Percentiles rank a stretch among this genome's conserved stretches.
These are phyloP conservation scores for Heliamphora exappendiculata DNA, from an alignment of 148 eudicot species.

Conservation along the genomic window DNA sequence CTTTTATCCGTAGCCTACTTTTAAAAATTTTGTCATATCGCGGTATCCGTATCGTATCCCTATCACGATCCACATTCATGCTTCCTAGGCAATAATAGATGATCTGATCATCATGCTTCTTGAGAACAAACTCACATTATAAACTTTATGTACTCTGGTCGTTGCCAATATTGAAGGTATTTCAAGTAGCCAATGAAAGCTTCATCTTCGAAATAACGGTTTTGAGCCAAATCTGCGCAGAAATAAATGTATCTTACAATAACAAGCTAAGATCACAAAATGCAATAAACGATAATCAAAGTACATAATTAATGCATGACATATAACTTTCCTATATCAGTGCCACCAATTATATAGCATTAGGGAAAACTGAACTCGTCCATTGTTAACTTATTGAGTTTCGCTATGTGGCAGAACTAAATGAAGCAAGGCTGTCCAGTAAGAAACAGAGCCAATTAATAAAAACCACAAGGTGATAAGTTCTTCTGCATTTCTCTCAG, in stretches of 20 bases:
- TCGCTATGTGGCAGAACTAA: not conserved
- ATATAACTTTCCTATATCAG: not conserved
- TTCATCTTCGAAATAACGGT: conserved; percentile 93
- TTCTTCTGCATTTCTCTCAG: not conserved
- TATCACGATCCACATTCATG: too few relatives aligned
- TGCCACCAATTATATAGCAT: not conserved
- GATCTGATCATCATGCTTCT: not conserved
- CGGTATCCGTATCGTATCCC: too few relatives aligned
- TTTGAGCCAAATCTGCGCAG: conserved; percentile 84
- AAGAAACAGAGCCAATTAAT: not conserved
- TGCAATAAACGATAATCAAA: too few relatives aligned
- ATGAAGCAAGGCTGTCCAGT: not conserved
- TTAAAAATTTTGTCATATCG: too few relatives aligned
- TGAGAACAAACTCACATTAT: conserved; percentile 51
- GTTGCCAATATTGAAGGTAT: conserved; percentile 96
- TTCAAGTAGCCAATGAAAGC: conserved; percentile 93
- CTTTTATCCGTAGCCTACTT: too few relatives aligned
- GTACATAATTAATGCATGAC: not conserved
- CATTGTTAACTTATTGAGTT: not conserved
- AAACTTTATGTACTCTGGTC: conserved; percentile 81
- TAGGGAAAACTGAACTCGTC: not conserved
- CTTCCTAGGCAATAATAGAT: not conserved
- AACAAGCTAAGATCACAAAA: not conserved
- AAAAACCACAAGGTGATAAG: not conserved
- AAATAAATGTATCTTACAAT: conserved; percentile 3